Conservation (phyloP, 2,329 filamentous ascomycete genomes). For the Plenodomus lindquistii region DNA sequence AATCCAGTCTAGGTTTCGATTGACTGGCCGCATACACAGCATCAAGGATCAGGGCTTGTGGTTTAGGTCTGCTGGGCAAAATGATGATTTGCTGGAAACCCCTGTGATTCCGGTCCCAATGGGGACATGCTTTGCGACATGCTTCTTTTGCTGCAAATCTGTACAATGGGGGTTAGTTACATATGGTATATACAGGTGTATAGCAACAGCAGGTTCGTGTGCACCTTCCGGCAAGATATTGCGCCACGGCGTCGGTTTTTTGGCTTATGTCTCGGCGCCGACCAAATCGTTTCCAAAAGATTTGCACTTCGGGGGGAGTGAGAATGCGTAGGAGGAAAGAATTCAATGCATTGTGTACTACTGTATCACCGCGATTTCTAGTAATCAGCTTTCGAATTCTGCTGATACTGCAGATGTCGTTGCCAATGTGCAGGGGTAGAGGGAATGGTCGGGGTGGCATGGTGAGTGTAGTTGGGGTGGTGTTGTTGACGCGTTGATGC, state of each 20-base stretch:
- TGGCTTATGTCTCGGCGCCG: constrained; percentile 5
- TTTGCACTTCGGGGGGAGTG: constrained; percentile 37
- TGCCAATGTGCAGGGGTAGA: constrained; percentile 71
- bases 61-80: constrained; percentile 24
- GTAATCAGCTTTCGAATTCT: constrained; percentile 66
- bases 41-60: constrained; percentile 34
- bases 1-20: too few relatives aligned
- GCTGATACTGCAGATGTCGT: constrained; percentile 73
- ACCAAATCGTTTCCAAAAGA: constrained; percentile 37
- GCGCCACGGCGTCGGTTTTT: constrained; percentile 21
- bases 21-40: too few relatives aligned
- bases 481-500: background rate
- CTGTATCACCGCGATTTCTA: constrained; percentile 6
- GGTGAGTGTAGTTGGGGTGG: background rate
- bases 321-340: constrained; percentile 30
- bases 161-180: constrained; percentile 7
- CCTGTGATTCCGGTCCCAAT: constrained; percentile 21
- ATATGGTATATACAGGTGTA: too few relatives aligned
- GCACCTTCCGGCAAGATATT: constrained; percentile 44
- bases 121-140: constrained; percentile 50
- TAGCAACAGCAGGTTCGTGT: too few relatives aligned
- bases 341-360: constrained; percentile 8
- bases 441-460: constrained; percentile 62
- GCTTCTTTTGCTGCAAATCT: constrained; percentile 59
- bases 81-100: constrained; percentile 48